These are phyloP conservation scores for Suillus brevipes DNA, from an alignment of 768 basidiomycete genomes.

Conservation along the genomic window DNA sequence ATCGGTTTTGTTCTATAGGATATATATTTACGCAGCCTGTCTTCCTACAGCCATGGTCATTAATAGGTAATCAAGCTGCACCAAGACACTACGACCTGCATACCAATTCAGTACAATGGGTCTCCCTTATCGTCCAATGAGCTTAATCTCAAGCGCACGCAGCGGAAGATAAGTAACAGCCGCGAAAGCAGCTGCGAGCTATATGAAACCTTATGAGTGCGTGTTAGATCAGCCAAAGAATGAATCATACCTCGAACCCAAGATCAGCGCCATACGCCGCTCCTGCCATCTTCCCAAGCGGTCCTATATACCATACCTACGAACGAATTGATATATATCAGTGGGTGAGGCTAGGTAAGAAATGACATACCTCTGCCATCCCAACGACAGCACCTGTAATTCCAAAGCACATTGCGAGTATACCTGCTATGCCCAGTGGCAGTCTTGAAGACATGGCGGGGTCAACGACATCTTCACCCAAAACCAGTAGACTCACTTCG, in stretches of 20 bases:
- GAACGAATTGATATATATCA: neutral
- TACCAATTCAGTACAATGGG: neutral
- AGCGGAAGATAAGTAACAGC: slow-evolving; percentile 47
- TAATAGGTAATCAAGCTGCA: neutral
- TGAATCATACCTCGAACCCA: slow-evolving; percentile 48
- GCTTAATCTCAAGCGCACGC: slow-evolving; percentile 49
- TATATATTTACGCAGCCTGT: neutral
- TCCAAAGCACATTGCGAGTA: slow-evolving; percentile 47
- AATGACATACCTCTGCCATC: slow-evolving; percentile 44
- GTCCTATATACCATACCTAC: slow-evolving; percentile 51
- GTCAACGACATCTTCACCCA: neutral
- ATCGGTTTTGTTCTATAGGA: neutral
- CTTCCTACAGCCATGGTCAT: neutral
- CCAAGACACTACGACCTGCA: neutral
- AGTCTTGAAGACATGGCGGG: slow-evolving; percentile 31
- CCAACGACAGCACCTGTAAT: slow-evolving; percentile 50
- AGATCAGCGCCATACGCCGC: slow-evolving; percentile 39
- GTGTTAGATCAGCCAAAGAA: neutral
- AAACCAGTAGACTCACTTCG: slow-evolving; percentile 26
- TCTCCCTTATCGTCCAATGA: slow-evolving; percentile 37
- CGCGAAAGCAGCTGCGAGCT: slow-evolving; percentile 48
- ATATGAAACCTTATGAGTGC: neutral
- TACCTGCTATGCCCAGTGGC: slow-evolving; percentile 49
- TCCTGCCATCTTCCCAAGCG: slow-evolving; percentile 44
- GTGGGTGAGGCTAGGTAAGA: neutral